Evolutionary conservation across 495 filamentous ascomycete species (phyloP).

Genomic region (Collariella sp.): DNA sequence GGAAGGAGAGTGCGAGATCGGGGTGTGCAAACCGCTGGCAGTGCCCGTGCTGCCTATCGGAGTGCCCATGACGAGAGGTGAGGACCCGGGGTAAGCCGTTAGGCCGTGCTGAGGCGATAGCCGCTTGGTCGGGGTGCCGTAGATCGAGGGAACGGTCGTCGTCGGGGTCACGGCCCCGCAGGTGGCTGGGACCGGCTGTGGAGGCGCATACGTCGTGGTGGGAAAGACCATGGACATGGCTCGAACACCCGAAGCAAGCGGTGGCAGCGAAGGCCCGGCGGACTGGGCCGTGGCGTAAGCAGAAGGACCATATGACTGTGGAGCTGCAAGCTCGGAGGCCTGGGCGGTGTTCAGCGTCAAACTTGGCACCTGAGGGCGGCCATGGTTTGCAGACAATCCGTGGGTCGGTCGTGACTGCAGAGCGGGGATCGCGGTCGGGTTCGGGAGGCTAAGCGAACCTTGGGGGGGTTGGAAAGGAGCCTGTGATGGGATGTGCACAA

Average conservation of each 20-base stretch:
- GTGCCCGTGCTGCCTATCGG: slow-evolving; percentile 13
- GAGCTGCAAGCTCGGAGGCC: slow-evolving; percentile 1
- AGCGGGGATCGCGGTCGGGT: slow-evolving; percentile 24
- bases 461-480: slow-evolving; percentile 17
- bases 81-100: slow-evolving; percentile 33
- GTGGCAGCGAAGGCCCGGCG: slow-evolving; percentile 36
- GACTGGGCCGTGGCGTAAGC: slow-evolving; percentile 29
- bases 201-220: slow-evolving; percentile 26
- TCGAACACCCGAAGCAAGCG: slow-evolving; percentile 34
- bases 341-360: slow-evolving; percentile 37
- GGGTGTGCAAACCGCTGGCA: slow-evolving; percentile 42
- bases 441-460: slow-evolving; percentile 30
- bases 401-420: neutral
- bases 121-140: slow-evolving; percentile 39
- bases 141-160: slow-evolving; percentile 20
- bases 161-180: slow-evolving; percentile 26
- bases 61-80: slow-evolving; percentile 37
- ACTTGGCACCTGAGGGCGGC: slow-evolving; percentile 34
- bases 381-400: slow-evolving; percentile 13
- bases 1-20: slow-evolving; percentile 48
- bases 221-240: slow-evolving; percentile 46
- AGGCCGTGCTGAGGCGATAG: slow-evolving; percentile 28
- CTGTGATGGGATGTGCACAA: slow-evolving; percentile 9
- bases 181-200: slow-evolving; percentile 25
- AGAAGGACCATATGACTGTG: slow-evolving; percentile 10